Conservation (phyloP, 2,329 filamentous ascomycete species). For the Alternaria brassicae region DNA sequence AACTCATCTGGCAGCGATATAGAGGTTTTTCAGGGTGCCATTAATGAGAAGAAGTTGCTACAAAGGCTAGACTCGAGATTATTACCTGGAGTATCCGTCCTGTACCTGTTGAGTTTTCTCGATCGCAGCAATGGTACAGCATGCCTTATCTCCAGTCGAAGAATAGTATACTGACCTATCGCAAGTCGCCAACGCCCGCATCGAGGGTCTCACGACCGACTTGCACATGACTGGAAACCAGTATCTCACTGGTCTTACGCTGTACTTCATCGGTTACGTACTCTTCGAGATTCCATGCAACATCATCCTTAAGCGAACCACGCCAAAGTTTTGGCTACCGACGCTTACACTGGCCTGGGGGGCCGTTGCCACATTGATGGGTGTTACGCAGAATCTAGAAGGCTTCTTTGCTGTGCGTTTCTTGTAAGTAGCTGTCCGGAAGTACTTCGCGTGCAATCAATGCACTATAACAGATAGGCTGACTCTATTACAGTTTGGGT, state of each 20-base stretch:
- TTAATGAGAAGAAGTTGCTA: conserved; percentile 66
- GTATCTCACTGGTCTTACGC: conserved; percentile 69
- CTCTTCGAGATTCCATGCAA: conserved; percentile 66
- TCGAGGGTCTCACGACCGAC: conserved; percentile 47
- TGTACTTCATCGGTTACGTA: conserved; percentile 67
- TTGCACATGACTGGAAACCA: conserved; percentile 53
- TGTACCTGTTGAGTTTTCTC: conserved; percentile 52
- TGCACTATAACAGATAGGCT: background rate
- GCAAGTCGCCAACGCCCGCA: conserved; percentile 55
- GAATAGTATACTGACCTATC: background rate
- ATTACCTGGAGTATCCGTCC: conserved; percentile 52
- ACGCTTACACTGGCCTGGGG: conserved; percentile 61
- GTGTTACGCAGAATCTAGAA: conserved; percentile 55
- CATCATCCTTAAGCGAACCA: conserved; percentile 65
- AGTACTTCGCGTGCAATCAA: background rate
- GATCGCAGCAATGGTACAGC: conserved; percentile 47
- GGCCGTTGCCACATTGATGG: conserved; percentile 59
- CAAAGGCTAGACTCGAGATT: conserved; percentile 60
- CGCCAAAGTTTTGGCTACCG: conserved; percentile 55
- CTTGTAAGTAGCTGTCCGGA: conserved; percentile 47
- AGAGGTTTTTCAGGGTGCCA: conserved; percentile 24
- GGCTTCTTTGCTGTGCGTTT: conserved; percentile 58
- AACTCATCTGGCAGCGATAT: conserved; percentile 37
- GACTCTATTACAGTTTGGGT: conserved; percentile 33
- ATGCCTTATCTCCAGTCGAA: background rate